phyloP scores from a whole-genome alignment of 148 eudicot genomes.

The Arbutus unedo region DNA sequence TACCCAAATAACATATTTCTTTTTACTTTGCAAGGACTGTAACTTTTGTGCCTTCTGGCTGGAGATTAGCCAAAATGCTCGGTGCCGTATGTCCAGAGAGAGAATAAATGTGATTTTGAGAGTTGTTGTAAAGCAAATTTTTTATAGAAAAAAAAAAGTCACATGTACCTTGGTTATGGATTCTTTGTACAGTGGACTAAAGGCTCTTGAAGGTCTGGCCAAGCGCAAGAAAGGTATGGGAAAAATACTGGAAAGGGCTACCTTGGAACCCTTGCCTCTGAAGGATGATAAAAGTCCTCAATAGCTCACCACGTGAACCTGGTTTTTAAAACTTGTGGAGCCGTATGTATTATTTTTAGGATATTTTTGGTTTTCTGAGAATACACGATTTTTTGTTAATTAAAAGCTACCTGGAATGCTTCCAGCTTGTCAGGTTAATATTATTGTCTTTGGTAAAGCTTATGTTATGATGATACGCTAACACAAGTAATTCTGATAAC shows the following conservation, averaged over 20 bases:
- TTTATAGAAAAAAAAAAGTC: constrained; percentile 93
- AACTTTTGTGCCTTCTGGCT: constrained; percentile 92
- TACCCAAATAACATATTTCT: neutral
- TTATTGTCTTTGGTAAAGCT: neutral
- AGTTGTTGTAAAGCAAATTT: constrained; percentile 78
- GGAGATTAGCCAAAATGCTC: constrained; percentile 67
- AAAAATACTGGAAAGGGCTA: constrained; percentile 80
- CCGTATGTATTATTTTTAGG: neutral
- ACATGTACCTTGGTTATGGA: constrained; percentile 96
- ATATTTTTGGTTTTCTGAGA: neutral
- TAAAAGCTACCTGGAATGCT: neutral
- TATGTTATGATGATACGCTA: neutral
- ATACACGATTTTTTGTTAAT: neutral
- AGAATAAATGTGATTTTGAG: constrained; percentile 66
- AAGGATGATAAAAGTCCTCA: constrained; percentile 97
- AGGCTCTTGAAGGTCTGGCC: constrained; percentile 82
- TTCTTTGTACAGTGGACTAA: constrained; percentile 90
- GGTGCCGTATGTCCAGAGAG: constrained; percentile 80
- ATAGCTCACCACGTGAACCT: constrained; percentile 45
- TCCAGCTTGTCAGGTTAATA: neutral
- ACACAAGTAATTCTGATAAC: neutral
- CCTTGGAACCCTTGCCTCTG: constrained; percentile 83
- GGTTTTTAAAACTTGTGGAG: neutral
- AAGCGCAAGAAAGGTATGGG: constrained; percentile 58
- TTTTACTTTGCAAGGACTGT: constrained; percentile 26